Conservation (phyloP, 2,329 filamentous ascomycete genomes). For the Pseudogymnoascus sp. region DNA sequence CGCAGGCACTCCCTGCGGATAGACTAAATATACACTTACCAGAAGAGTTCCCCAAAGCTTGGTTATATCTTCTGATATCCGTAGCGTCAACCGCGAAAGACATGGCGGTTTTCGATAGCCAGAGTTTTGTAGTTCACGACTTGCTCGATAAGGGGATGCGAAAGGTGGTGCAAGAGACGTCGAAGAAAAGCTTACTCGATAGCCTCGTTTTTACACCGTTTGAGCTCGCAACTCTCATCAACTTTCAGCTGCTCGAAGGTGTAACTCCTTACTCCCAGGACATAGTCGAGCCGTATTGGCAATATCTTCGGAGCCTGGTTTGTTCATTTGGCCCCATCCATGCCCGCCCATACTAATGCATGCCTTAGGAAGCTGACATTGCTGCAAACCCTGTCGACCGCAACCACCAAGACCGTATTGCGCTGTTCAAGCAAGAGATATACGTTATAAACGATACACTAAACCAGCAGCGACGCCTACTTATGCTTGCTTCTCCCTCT, state of each 20-base stretch:
- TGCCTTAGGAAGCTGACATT: slow-evolving; percentile 17
- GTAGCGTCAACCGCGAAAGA: slow-evolving; percentile 14
- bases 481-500: slow-evolving; percentile 1
- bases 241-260: slow-evolving; percentile 17
- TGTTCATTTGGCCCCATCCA: background rate
- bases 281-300: slow-evolving; percentile 18
- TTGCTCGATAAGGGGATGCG: slow-evolving; percentile 15
- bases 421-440: slow-evolving; percentile 20
- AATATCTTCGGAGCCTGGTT: slow-evolving; percentile 19
- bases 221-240: slow-evolving; percentile 20
- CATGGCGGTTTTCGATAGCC: slow-evolving; percentile 14
- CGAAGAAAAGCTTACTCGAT: slow-evolving; percentile 13
- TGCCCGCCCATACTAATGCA: background rate
- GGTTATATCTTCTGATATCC: slow-evolving; percentile 20
- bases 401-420: slow-evolving; percentile 19
- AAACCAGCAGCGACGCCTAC: slow-evolving; percentile 14
- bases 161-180: slow-evolving; percentile 12
- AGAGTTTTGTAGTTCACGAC: slow-evolving; percentile 13
- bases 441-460: slow-evolving; percentile 19
- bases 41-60: slow-evolving; percentile 19
- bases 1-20: slow-evolving; percentile 10
- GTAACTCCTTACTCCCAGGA: slow-evolving; percentile 13
- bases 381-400: slow-evolving; percentile 19
- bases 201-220: slow-evolving; percentile 17
- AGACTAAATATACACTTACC: slow-evolving; percentile 15